These are phyloP conservation scores for Fraxinus floribunda DNA, from an alignment of 305 asterid genomes.

Conservation along the genomic window DNA sequence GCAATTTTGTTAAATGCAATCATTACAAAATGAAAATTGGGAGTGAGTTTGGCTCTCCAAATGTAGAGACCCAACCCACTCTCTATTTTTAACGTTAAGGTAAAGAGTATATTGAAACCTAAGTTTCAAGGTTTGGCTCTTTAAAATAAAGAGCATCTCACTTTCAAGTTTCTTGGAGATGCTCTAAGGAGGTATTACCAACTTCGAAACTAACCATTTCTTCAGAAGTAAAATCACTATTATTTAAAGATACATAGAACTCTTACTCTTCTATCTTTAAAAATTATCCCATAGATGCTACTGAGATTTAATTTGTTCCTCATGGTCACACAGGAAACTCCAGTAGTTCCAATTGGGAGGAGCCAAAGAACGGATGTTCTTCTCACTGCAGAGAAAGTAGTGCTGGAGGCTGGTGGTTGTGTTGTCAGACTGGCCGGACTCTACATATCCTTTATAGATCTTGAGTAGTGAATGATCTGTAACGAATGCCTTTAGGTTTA, in stretches of 20 bases:
- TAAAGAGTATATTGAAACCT: neutral
- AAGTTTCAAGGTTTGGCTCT: neutral
- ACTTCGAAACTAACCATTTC: conserved; percentile 10
- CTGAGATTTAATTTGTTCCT: conserved; percentile 9
- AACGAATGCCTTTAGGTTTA: neutral
- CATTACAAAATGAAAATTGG: neutral
- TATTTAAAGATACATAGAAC: conserved; percentile 3
- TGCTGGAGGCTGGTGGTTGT: conserved; percentile 77
- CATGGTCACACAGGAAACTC: conserved; percentile 58
- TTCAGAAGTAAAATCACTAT: conserved; percentile 12
- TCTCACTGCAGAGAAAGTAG: conserved; percentile 77
- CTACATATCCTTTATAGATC: conserved; percentile 75
- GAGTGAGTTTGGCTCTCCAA: neutral
- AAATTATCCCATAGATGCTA: neutral
- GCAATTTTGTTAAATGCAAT: neutral
- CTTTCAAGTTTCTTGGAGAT: neutral
- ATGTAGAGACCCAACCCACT: neutral
- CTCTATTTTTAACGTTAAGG: neutral
- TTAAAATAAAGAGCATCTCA: neutral
- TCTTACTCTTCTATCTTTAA: neutral
- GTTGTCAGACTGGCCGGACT: conserved; percentile 96
- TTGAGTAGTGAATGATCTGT: conserved; percentile 14
- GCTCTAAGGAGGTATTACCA: neutral
- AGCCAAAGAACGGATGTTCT: conserved; percentile 87
- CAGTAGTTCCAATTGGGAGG: conserved; percentile 80